These are phyloP conservation scores for Fusarium xylarioides DNA, from an alignment of 2,329 filamentous ascomycete genomes.

Conservation along the genomic window DNA sequence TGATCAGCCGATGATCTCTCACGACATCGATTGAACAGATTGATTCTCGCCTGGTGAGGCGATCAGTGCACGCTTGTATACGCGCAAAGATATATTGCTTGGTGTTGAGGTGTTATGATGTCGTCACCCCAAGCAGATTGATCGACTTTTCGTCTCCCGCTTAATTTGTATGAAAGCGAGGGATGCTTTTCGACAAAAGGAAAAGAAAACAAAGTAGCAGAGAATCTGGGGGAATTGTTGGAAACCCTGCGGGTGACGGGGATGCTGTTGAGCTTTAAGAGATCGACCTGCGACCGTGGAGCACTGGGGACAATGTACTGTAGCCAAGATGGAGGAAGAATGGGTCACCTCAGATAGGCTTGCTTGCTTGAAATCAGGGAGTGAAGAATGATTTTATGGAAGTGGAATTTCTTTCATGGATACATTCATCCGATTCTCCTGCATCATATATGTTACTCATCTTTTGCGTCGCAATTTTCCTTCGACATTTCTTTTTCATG, in stretches of 20 bases:
- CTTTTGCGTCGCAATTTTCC: not conserved
- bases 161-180: not conserved
- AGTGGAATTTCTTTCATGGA: slow-evolving; percentile 4
- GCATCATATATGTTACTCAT: not conserved
- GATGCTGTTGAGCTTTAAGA: slow-evolving; percentile 39
- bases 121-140: not conserved
- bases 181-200: not conserved
- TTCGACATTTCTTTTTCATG: not conserved
- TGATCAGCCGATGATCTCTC: slow-evolving; percentile 29
- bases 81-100: slow-evolving; percentile 7
- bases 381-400: slow-evolving; percentile 23
- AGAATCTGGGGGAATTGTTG: slow-evolving; percentile 27
- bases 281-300: slow-evolving; percentile 32
- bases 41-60: slow-evolving; percentile 8
- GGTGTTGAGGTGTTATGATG: slow-evolving; percentile 22
- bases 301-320: slow-evolving; percentile 5
- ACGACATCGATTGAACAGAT: slow-evolving; percentile 28
- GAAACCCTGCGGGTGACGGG: slow-evolving; percentile 31
- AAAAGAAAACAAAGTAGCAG: slow-evolving; percentile 10
- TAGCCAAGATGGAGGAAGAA: slow-evolving; percentile 34
- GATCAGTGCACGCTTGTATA: slow-evolving; percentile 7
- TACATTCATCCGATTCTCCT: not conserved
- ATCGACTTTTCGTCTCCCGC: not conserved
- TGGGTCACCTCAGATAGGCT: slow-evolving; percentile 40
- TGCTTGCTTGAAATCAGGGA: slow-evolving; percentile 35